A percentile compares a stretch with the other conserved stretches of the same genome.
Evolutionary conservation across 2,329 filamentous ascomycete genomes (phyloP).

Genomic region (Alternaria angustiovoidea): DNA sequence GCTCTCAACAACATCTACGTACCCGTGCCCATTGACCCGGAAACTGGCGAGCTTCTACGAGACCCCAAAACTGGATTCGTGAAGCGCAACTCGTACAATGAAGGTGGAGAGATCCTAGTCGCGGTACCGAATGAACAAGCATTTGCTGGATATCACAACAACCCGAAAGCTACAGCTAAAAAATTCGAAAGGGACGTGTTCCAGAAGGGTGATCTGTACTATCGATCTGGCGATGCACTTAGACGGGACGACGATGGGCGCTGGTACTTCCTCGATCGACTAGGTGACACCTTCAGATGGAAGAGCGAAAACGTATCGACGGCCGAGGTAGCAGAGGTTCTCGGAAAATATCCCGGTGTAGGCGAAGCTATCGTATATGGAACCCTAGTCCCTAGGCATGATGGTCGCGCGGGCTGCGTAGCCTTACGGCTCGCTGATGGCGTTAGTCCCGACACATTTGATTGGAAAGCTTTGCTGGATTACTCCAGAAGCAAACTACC

Average conservation of each 20-base stretch:
- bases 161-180: slow-evolving; percentile 69
- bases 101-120: slow-evolving; percentile 78
- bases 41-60: slow-evolving; percentile 70
- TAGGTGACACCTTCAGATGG: slow-evolving; percentile 60
- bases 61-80: slow-evolving; percentile 73
- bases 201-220: slow-evolving; percentile 55
- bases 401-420: slow-evolving; percentile 63
- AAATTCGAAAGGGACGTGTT: slow-evolving; percentile 57
- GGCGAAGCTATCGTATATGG: slow-evolving; percentile 58
- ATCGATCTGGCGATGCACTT: slow-evolving; percentile 56
- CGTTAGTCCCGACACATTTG: slow-evolving; percentile 31
- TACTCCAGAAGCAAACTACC: slow-evolving; percentile 58
- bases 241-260: slow-evolving; percentile 53
- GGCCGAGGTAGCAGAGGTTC: slow-evolving; percentile 55
- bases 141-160: slow-evolving; percentile 72
- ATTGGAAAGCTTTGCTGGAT: slow-evolving; percentile 35
- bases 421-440: slow-evolving; percentile 63
- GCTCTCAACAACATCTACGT: slow-evolving; percentile 64
- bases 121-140: slow-evolving; percentile 56
- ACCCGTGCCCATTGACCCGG: slow-evolving; percentile 72
- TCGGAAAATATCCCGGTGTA: slow-evolving; percentile 53
- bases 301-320: slow-evolving; percentile 59
- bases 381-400: slow-evolving; percentile 54
- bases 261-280: slow-evolving; percentile 57
- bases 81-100: slow-evolving; percentile 66